Base-by-base conservation (phyloP, 495 filamentous ascomycete genomes). In the Aspergillus sparsus region DNA sequence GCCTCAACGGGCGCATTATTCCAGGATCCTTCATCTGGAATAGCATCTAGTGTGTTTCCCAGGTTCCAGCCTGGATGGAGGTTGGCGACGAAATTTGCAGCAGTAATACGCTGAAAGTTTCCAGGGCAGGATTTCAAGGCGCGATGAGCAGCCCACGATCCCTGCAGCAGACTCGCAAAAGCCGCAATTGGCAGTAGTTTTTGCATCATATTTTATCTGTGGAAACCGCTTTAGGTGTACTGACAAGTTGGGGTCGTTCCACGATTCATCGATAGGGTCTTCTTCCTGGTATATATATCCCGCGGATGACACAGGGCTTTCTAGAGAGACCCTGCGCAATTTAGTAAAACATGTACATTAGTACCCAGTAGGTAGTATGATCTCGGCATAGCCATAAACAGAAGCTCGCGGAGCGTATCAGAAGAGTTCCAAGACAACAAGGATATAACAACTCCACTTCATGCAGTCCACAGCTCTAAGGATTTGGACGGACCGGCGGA, bases 11-110 rank as follows among this genome's bases (percentile, higher is more conserved):
- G 62, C 1, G 77, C 68, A 57, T 85, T 87, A 49, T 82, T 82
- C 85, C 85, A 88, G 5, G 75, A 80, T 2, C 82, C 83, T 61
- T 88, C 85, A 49, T 76, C 71, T 5, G 83, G 80, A 13, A 78
- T 68, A 5, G 83, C 83, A 66, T 87, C 85, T 35, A 87, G 76
- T 0, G 84, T 86, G 49, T 87, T 77, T 49, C 78, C 75, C 42
- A 78, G 45, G 53, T 78, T 80, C 77, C 77, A 80, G 9, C 76
- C 77, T 1, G 77, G 77, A 37, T 74, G 69, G 21, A 78, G 60
- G 3, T 61, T 66, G 0, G 65, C 61, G 12, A 78, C 66, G 53
- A 70, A 80, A 11, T 68, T 59, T 12, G 65, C 60, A 1, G 77
- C 76, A 5, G 72, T 70, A 36, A 80, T 71, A 8, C 68, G 61